Conservation (phyloP, 768 basidiomycete species). For the Leccinum rimulosum region DNA sequence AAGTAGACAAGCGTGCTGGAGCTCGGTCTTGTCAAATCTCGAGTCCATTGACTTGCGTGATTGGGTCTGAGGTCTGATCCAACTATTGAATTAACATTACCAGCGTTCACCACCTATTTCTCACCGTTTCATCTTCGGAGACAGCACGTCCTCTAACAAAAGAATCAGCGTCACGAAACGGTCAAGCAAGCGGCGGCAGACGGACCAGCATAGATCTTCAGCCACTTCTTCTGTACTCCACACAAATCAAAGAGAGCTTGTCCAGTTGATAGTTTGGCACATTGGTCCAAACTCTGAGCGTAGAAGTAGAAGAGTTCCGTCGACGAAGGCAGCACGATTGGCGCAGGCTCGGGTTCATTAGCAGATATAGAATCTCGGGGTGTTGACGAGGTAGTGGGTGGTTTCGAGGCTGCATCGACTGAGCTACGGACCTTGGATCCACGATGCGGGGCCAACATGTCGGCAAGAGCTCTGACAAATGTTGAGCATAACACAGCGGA, state of each 20-base stretch:
- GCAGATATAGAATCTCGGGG: constrained; percentile 38
- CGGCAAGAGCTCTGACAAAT: constrained; percentile 67
- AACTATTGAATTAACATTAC: constrained; percentile 4
- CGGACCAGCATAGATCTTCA: constrained; percentile 87
- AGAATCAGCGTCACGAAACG: neutral
- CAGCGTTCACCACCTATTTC: constrained; percentile 3
- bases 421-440: constrained; percentile 61
- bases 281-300: constrained; percentile 91
- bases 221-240: constrained; percentile 88
- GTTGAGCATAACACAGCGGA: neutral
- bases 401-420: constrained; percentile 49
- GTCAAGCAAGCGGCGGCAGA: constrained; percentile 6
- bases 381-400: constrained; percentile 27
- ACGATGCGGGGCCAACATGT: constrained; percentile 87
- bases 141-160: constrained; percentile 80
- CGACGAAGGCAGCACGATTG: constrained; percentile 84
- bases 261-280: constrained; percentile 84
- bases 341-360: constrained; percentile 45
- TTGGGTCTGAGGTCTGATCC: constrained; percentile 38
- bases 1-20: constrained; percentile 82
- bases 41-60: constrained; percentile 75
- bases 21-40: constrained; percentile 68
- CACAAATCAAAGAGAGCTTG: constrained; percentile 81
- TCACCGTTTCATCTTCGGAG: constrained; percentile 70
- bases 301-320: constrained; percentile 98